Percentiles rank a stretch among this genome's conserved stretches.
Conservation (phyloP, 2,329 filamentous ascomycete genomes). For the Dactylellina parvicollis region DNA sequence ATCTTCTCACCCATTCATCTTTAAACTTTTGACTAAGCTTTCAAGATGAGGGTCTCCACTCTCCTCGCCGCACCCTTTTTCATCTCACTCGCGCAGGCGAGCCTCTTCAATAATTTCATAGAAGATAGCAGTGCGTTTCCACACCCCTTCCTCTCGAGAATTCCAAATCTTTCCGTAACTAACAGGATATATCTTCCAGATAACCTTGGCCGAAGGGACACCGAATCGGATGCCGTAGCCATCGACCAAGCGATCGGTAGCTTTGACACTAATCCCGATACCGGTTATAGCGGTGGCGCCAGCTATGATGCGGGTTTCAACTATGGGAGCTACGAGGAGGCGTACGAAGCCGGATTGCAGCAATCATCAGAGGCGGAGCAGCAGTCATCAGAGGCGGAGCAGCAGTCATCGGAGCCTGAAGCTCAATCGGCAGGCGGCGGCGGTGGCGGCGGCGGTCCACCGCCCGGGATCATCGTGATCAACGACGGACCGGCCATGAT, state of each 20-base stretch:
- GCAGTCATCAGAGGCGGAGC: too few species aligned
- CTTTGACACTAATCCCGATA: not conserved
- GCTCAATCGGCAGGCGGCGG: too few species aligned
- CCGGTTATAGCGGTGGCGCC: not conserved
- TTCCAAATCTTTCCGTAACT: not conserved
- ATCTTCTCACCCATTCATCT: not conserved
- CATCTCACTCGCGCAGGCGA: conserved; percentile 21
- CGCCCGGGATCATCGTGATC: not conserved
- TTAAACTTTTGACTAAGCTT: conserved; percentile 3
- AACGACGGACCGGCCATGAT: not conserved
- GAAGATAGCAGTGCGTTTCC: not conserved
- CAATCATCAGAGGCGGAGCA: too few species aligned
- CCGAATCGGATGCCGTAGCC: not conserved
- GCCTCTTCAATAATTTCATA: not conserved
- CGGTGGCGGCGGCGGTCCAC: too few species aligned
- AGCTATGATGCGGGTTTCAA: not conserved
- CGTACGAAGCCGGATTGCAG: not conserved
- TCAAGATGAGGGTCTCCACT: conserved; percentile 36
- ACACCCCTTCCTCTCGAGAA: not conserved
- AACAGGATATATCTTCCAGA: not conserved
- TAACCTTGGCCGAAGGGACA: not conserved
- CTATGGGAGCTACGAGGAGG: not conserved
- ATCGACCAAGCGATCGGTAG: not conserved
- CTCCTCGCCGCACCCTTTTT: conserved; percentile 21
- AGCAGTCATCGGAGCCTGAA: too few species aligned